Evolutionary conservation across 306 rosid genomes (phyloP).

Genomic region (Sicyos edulis): DNA sequence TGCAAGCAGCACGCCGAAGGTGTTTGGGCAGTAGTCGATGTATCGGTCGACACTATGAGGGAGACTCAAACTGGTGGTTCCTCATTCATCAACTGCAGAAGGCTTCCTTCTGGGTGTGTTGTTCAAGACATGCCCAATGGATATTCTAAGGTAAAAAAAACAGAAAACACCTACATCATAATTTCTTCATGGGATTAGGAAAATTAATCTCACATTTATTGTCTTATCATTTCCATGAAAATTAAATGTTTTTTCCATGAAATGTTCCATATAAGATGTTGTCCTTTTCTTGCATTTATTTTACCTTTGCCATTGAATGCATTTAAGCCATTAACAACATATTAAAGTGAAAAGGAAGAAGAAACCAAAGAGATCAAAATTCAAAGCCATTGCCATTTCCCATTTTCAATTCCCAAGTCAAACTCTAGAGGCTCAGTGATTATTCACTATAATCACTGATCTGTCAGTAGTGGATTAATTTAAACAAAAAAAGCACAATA

Average conservation of each 20-base stretch:
- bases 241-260: conserved; percentile 8
- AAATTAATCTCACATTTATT: conserved; percentile 7
- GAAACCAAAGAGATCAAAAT: not conserved
- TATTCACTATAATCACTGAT: conserved; percentile 19
- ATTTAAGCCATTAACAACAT: not conserved
- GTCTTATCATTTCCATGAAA: not conserved
- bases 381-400: not conserved
- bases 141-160: conserved; percentile 71
- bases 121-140: conserved; percentile 99
- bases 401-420: conserved; percentile 13
- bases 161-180: not conserved
- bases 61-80: conserved; percentile 33
- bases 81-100: conserved; percentile 53
- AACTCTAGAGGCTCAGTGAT: not conserved
- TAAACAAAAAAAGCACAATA: not conserved
- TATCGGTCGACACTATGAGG: conserved; percentile 56
- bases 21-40: conserved; percentile 93
- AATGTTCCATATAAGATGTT: conserved; percentile 11
- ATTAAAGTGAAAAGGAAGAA: not conserved
- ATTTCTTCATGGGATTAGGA: not conserved
- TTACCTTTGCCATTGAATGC: conserved; percentile 8
- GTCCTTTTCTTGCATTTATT: conserved; percentile 9
- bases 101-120: conserved; percentile 95
- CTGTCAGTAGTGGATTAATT: conserved; percentile 16
- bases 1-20: conserved; percentile 98